Conservation (phyloP, 2,329 filamentous ascomycete species). For the Colletotrichum sp. region DNA sequence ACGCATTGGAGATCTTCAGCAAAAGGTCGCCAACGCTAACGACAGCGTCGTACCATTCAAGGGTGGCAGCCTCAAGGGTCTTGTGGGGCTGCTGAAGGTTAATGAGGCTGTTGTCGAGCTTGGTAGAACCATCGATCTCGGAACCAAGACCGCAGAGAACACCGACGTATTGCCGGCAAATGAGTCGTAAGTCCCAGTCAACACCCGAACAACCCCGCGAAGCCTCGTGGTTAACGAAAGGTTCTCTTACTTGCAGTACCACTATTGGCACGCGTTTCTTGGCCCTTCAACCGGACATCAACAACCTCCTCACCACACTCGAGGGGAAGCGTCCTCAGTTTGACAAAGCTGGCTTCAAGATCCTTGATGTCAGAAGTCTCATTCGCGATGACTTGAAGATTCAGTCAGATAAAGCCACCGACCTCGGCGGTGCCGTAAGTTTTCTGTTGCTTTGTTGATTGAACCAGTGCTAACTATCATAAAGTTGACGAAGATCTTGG, state of each 20-base stretch:
- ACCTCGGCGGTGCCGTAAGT: neutral
- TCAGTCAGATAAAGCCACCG: constrained; percentile 3
- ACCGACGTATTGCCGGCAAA: neutral
- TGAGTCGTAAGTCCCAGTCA: neutral
- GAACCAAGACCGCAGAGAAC: neutral
- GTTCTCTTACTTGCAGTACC: neutral
- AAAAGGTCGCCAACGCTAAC: neutral
- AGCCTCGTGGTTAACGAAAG: neutral
- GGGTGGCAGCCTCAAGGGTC: neutral
- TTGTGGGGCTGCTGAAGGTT: constrained; percentile 12
- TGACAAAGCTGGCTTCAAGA: constrained; percentile 17
- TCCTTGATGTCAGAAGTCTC: constrained; percentile 11
- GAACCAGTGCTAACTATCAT: neutral
- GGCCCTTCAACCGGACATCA: constrained; percentile 3
- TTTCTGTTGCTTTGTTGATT: fast-evolving
- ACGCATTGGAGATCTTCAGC: neutral
- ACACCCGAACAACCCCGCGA: neutral
- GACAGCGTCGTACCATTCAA: constrained; percentile 5
- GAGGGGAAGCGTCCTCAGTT: constrained; percentile 2
- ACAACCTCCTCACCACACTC: neutral
- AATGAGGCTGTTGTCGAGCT: constrained; percentile 8
- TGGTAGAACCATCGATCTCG: neutral
- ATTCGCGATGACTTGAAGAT: constrained; percentile 6
- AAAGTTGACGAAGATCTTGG: constrained; percentile 2
- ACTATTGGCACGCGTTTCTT: neutral